Conservation (phyloP, 2,329 filamentous ascomycete genomes). For the Diaporthe helianthi region DNA sequence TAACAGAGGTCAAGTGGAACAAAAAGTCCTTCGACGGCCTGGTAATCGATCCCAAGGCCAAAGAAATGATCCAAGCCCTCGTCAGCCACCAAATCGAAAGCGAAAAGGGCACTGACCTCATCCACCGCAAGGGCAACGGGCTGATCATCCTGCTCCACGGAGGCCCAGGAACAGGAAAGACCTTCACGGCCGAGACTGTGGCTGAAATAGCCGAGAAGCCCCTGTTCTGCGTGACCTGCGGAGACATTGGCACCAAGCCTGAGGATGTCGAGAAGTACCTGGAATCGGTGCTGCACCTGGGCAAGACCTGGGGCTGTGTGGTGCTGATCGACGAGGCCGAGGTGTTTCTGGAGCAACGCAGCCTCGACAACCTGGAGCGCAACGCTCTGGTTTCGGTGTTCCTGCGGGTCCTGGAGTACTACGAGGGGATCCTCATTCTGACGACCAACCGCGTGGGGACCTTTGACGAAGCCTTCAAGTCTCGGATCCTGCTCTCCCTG, state of each 20-base stretch:
- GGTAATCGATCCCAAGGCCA: conserved; percentile 37
- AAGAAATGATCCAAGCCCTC: conserved; percentile 41
- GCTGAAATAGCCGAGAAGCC: conserved; percentile 46
- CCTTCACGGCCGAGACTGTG: conserved; percentile 46
- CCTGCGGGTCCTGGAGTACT: conserved; percentile 46
- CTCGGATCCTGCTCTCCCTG: conserved; percentile 45
- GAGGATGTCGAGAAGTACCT: conserved; percentile 44
- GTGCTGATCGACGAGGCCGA: conserved; percentile 50
- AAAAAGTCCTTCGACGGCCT: conserved; percentile 36
- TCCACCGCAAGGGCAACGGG: conserved; percentile 45
- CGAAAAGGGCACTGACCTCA: conserved; percentile 43
- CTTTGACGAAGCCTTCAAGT: conserved; percentile 48
- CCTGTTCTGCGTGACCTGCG: conserved; percentile 47
- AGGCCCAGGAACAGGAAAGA: conserved; percentile 46
- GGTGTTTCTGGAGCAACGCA: conserved; percentile 46
- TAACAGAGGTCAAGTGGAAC: conserved; percentile 38
- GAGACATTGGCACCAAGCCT: conserved; percentile 45
- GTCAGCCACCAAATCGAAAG: conserved; percentile 38
- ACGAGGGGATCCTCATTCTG: conserved; percentile 46
- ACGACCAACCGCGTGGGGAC: conserved; percentile 46
- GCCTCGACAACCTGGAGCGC: conserved; percentile 43
- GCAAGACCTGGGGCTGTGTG: conserved; percentile 31
- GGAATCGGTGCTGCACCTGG: conserved; percentile 41
- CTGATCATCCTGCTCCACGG: conserved; percentile 46
- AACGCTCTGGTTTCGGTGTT: conserved; percentile 49